phyloP scores from a whole-genome alignment of 495 filamentous ascomycete species.

The Articulospora tetracladia region DNA sequence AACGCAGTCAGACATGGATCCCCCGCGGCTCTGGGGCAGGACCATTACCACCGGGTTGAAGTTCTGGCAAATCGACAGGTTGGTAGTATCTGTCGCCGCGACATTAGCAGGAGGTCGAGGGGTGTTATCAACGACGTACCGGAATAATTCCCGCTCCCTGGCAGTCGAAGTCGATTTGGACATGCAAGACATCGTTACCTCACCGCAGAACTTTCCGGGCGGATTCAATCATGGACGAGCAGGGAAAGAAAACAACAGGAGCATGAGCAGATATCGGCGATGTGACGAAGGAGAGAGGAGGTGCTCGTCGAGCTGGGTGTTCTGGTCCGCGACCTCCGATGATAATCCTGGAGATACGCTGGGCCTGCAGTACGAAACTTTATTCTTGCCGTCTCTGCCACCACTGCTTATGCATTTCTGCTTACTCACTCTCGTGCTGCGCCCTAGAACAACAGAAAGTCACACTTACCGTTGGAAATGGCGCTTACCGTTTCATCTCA shows the following conservation, averaged over 20 bases:
- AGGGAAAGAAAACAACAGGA: background rate
- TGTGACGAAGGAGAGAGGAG: background rate
- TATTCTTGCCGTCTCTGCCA: too few species aligned
- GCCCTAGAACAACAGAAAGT: background rate
- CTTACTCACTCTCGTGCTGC: background rate
- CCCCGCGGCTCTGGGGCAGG: conserved; percentile 7
- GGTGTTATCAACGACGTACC: conserved; percentile 4
- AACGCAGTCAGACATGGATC: conserved; percentile 42
- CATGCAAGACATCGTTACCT: conserved; percentile 3
- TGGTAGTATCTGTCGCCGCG: conserved; percentile 17
- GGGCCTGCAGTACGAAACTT: background rate
- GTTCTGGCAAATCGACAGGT: conserved; percentile 8
- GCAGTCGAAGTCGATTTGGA: conserved; percentile 6
- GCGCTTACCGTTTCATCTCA: background rate
- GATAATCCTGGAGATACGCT: background rate
- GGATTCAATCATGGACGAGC: background rate
- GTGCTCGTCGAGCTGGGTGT: too few species aligned
- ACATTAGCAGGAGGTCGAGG: too few species aligned
- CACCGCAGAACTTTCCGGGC: background rate
- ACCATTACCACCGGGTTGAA: background rate
- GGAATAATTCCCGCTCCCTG: conserved; percentile 20
- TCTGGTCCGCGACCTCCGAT: background rate
- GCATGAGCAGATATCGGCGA: background rate
- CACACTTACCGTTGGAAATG: background rate
- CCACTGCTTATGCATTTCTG: too few species aligned